Conservation (phyloP, 805 yeast genomes). For the Sugiyamaella valdiviana region DNA sequence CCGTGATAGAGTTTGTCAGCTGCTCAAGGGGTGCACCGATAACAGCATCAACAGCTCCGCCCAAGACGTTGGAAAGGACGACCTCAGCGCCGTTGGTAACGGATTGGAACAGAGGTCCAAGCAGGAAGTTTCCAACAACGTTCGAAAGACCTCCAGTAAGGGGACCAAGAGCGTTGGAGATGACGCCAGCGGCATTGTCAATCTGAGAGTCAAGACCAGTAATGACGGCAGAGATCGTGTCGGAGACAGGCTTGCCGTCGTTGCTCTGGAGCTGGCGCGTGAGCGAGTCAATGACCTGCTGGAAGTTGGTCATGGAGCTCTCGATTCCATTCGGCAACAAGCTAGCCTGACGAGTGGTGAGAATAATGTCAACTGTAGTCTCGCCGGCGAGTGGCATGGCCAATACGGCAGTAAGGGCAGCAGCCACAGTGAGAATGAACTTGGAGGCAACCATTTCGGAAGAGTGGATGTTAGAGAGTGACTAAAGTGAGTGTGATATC, state of each 20-base stretch:
- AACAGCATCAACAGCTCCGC: constrained; percentile 17
- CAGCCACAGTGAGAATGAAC: too few relatives aligned
- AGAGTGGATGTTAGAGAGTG: too few relatives aligned
- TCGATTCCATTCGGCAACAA: too few relatives aligned
- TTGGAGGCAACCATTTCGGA: too few relatives aligned
- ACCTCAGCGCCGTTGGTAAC: constrained; percentile 29
- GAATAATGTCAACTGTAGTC: too few relatives aligned
- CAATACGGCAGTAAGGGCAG: too few relatives aligned
- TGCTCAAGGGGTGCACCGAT: too few relatives aligned
- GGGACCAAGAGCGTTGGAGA: constrained; percentile 17
- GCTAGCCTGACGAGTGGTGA: too few relatives aligned
- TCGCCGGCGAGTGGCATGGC: too few relatives aligned
- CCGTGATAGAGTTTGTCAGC: too few relatives aligned
- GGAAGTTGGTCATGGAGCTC: constrained; percentile 3
- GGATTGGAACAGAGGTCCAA: constrained; percentile 28
- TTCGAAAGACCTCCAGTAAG: constrained; percentile 24
- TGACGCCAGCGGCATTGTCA: constrained; percentile 24
- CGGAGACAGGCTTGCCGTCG: constrained; percentile 9
- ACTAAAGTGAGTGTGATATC: too few relatives aligned
- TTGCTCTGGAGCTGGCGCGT: neutral
- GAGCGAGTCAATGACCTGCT: constrained; percentile 2
- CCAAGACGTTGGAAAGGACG: constrained; percentile 19
- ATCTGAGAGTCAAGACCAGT: constrained; percentile 30
- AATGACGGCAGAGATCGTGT: constrained; percentile 16
- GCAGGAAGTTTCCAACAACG: constrained; percentile 21